These are phyloP conservation scores for Kwoniella botswanensis DNA, from an alignment of 768 basidiomycete species.

Conservation along the genomic window DNA sequence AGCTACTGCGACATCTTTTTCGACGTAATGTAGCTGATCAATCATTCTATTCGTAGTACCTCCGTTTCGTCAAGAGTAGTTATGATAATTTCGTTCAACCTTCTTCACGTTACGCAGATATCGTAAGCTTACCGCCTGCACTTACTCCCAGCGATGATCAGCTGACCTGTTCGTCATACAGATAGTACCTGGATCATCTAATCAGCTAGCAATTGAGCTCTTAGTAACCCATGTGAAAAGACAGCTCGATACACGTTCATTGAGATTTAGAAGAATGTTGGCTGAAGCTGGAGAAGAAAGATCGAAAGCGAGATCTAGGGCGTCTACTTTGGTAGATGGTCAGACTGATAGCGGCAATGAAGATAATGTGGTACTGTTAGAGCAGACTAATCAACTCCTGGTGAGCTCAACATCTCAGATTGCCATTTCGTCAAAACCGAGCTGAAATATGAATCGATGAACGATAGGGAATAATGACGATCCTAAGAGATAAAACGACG, in stretches of 20 bases:
- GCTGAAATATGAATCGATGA: neutral
- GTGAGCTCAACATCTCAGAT: conserved; percentile 59
- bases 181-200: conserved; percentile 95
- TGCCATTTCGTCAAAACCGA: neutral
- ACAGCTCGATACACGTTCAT: conserved; percentile 78
- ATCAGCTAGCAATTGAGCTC: conserved; percentile 87
- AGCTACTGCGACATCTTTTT: neutral
- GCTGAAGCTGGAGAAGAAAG: conserved; percentile 59
- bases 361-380: conserved; percentile 68
- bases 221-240: conserved; percentile 87
- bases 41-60: conserved; percentile 61
- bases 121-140: conserved; percentile 62
- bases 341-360: conserved; percentile 24
- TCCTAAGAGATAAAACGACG: conserved; percentile 74
- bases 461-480: conserved; percentile 82
- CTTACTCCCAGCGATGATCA: neutral
- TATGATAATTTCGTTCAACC: conserved; percentile 94
- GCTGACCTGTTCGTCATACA: conserved; percentile 51
- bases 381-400: conserved; percentile 78
- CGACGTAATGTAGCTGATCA: no score
- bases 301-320: conserved; percentile 26
- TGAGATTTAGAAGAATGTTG: conserved; percentile 74
- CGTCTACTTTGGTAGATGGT: conserved; percentile 33
- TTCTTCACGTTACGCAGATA: conserved; percentile 83
- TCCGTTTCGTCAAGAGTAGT: conserved; percentile 92